Conservation (phyloP, 2,329 filamentous ascomycete species). For the Epichloe aotearoae region DNA sequence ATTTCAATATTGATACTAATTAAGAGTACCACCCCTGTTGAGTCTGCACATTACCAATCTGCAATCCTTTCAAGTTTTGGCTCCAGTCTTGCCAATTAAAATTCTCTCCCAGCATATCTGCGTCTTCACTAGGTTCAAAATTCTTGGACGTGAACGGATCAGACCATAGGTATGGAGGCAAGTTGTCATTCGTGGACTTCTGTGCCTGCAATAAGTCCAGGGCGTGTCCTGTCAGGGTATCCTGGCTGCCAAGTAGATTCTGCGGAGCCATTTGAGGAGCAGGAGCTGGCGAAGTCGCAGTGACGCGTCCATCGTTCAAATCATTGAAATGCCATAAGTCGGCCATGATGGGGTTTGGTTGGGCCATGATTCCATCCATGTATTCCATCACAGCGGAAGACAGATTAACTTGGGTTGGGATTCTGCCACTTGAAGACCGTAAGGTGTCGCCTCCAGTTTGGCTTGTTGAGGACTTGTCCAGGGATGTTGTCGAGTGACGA, state of each 20-base stretch:
- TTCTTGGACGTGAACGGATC: slow-evolving; percentile 19
- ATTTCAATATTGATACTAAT: not conserved
- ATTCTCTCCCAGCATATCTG: slow-evolving; percentile 27
- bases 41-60: slow-evolving; percentile 17
- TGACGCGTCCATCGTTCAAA: not conserved
- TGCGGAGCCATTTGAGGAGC: not conserved
- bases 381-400: slow-evolving; percentile 20
- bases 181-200: slow-evolving; percentile 19
- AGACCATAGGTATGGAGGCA: slow-evolving; percentile 30
- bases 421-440: slow-evolving; percentile 5
- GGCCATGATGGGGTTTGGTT: slow-evolving; percentile 22
- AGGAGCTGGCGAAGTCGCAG: not conserved
- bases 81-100: slow-evolving; percentile 39
- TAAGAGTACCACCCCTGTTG: slow-evolving; percentile 11
- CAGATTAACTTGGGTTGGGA: slow-evolving; percentile 13
- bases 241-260: slow-evolving; percentile 2
- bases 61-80: slow-evolving; percentile 26
- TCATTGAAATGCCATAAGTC: slow-evolving; percentile 18
- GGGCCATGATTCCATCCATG: slow-evolving; percentile 24
- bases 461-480: not conserved
- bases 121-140: slow-evolving; percentile 17
- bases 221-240: slow-evolving; percentile 10
- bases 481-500: not conserved
- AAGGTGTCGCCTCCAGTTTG: slow-evolving; percentile 7
- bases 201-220: slow-evolving; percentile 11